Evolutionary conservation across 2,329 filamentous ascomycete species (phyloP).

Genomic region (Nemania diffusa): DNA sequence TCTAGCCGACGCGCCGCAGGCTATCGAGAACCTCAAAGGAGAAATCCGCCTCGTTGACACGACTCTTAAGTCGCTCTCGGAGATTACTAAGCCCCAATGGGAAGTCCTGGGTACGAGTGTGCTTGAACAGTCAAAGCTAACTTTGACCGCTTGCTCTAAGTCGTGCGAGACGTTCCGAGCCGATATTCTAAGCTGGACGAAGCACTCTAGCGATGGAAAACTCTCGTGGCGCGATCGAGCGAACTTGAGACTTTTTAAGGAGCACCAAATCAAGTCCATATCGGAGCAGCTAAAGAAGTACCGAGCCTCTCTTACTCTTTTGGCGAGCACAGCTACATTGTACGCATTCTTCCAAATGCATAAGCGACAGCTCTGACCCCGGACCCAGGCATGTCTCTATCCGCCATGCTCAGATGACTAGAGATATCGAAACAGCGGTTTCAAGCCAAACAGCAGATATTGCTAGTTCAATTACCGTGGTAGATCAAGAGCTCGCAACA

Average conservation of each 20-base stretch:
- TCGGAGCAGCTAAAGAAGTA: not conserved
- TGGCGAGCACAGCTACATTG: conserved; percentile 6
- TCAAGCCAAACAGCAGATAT: conserved; percentile 8
- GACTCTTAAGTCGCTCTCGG: not conserved
- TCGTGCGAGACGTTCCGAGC: conserved; percentile 16
- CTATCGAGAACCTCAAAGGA: conserved; percentile 4
- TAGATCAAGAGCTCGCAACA: conserved; percentile 6
- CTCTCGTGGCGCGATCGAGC: conserved; percentile 12
- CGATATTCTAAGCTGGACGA: conserved; percentile 13
- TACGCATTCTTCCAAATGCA: not conserved
- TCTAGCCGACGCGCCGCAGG: conserved; percentile 11
- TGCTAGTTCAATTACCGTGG: not conserved
- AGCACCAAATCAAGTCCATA: conserved; percentile 6
- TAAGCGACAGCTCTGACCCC: not conserved
- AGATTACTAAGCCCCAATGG: conserved; percentile 6
- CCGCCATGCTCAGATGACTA: not conserved
- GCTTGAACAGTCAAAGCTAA: conserved; percentile 9
- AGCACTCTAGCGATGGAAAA: conserved; percentile 10
- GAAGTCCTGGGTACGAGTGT: conserved; percentile 2
- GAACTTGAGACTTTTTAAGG: conserved; percentile 2
- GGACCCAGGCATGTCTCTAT: conserved; percentile 10
- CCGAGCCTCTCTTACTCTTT: not conserved
- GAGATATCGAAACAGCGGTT: conserved; percentile 9
- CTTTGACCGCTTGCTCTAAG: not conserved
- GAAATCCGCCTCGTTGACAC: not conserved